Percentiles rank a stretch among this genome's conserved stretches.
Conservation (phyloP, 2,329 filamentous ascomycete genomes). For the Onygenales sp. region DNA sequence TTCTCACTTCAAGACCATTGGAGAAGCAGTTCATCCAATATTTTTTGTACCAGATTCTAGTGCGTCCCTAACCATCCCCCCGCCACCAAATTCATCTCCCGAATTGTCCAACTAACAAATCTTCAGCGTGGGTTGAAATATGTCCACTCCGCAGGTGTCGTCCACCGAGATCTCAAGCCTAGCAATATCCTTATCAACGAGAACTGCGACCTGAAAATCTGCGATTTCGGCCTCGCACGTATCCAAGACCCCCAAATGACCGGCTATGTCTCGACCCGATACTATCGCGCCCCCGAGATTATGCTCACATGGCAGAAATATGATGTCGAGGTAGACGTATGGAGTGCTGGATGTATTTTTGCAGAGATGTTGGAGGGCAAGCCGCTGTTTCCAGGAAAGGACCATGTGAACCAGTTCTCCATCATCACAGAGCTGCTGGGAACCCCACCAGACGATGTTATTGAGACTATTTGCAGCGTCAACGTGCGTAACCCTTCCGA, state of each 20-base stretch:
- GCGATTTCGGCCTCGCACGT: constrained; percentile 93
- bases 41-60: constrained; percentile 97
- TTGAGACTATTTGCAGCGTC: constrained; percentile 96
- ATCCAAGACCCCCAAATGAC: constrained; percentile 99
- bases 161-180: constrained; percentile 94
- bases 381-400: constrained; percentile 95
- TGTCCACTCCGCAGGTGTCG: constrained; percentile 94
- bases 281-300: constrained; percentile 97
- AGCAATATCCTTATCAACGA: constrained; percentile 99
- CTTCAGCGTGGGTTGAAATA: constrained; percentile 90
- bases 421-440: constrained; percentile 97
- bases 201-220: constrained; percentile 99
- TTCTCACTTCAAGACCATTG: constrained; percentile 87
- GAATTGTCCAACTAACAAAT: constrained; percentile 9
- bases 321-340: constrained; percentile 97
- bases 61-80: constrained; percentile 39
- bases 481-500: constrained; percentile 53
- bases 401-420: constrained; percentile 98
- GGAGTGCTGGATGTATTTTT: constrained; percentile 49
- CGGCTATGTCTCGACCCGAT: constrained; percentile 95
- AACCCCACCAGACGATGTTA: constrained; percentile 95
- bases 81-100: not conserved
- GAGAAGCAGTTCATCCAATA: constrained; percentile 99
- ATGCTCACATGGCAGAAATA: constrained; percentile 99
- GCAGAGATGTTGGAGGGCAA: constrained; percentile 59